phyloP scores from a whole-genome alignment of 2,329 filamentous ascomycete genomes.

The Aspergillus carbonarius region DNA sequence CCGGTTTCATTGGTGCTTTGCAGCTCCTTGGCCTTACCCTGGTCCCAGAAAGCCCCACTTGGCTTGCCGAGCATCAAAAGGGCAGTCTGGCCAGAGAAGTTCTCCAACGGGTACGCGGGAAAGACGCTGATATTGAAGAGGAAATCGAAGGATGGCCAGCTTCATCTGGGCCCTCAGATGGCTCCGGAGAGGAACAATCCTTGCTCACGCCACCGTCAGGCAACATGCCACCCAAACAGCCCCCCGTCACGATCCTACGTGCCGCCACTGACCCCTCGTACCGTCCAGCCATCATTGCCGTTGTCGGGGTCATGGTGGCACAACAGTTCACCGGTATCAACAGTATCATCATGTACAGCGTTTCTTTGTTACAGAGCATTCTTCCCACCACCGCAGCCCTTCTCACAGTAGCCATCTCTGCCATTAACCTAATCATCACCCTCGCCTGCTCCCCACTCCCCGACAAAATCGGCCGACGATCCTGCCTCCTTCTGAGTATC shows the following conservation, averaged over 20 bases:
- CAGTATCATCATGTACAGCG: constrained; percentile 97
- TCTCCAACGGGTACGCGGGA: constrained; percentile 74
- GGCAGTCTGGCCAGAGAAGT: constrained; percentile 62
- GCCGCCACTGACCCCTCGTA: constrained; percentile 68
- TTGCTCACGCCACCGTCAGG: constrained; percentile 60
- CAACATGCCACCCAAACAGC: constrained; percentile 64
- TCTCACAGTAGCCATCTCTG: constrained; percentile 83
- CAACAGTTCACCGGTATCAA: constrained; percentile 96
- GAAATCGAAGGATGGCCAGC: constrained; percentile 64
- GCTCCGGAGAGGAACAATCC: constrained; percentile 65
- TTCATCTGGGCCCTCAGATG: constrained; percentile 24
- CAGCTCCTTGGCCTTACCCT: constrained; percentile 71
- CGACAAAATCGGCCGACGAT: constrained; percentile 84
- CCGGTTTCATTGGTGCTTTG: constrained; percentile 64
- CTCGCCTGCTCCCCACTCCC: constrained; percentile 77
- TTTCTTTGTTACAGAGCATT: constrained; percentile 78
- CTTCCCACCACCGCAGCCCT: constrained; percentile 78
- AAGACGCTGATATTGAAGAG: constrained; percentile 65
- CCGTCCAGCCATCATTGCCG: constrained; percentile 73
- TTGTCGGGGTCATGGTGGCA: constrained; percentile 85
- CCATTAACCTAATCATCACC: constrained; percentile 82
- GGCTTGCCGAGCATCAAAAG: constrained; percentile 70
- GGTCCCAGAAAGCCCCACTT: constrained; percentile 85
- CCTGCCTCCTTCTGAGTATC: constrained; percentile 78
- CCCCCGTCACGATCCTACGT: constrained; percentile 63